Base-by-base conservation (phyloP, 257 asterid genomes). In the Nicotiana tabacum region DNA sequence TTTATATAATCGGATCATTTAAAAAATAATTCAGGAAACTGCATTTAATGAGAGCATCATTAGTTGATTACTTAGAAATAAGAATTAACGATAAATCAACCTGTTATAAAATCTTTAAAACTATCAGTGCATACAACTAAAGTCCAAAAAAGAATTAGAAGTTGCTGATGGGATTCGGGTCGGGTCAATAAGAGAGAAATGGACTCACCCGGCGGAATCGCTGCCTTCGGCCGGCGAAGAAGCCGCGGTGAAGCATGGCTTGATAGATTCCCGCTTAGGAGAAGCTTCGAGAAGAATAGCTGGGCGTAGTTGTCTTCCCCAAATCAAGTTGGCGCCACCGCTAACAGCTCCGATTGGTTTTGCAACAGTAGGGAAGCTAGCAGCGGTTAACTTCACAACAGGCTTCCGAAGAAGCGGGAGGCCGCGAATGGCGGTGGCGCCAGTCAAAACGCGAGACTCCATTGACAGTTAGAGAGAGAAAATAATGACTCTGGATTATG, bases 381-480 rank as follows among this genome's bases (percentile, higher is more conserved):
- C 76, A 78, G 86, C 87, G 79, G 87, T 2, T 84, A 87, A 65
- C 72, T 91, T 87, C n/a, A 85, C 18, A 32, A 32, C 60, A 11
- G 91, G 92, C 84, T 88, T 90, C 33, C 88, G 83, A 11, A 90
- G 95, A 29, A 88, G 87, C 0, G 90, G 82, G 32, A 92, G 86
- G 88, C 93, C 91, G 88, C 89, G 92, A 62, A 88, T 77, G 90
- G 83, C 82, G 82, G 95, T 85, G 88, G 97, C 91, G 92, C 98
- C 94, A 80, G 83, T 82, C 55, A 96, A 91, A 78, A 96, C 94
- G 84, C 97, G 98, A 82, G 98, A 96, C 97, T 92, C 99, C 99
- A 96, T 95, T 85, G 80, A n/a, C 78, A n/a, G 61, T 78, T 84
- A 83, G 90, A 87, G 91, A 70, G 84, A 77, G 83, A 12, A 53